Evolutionary conservation across 2,329 filamentous ascomycete genomes (phyloP), one percentile per base, ranked within the genome.

Genomic region (Hymenoscyphus fraxineus): DNA sequence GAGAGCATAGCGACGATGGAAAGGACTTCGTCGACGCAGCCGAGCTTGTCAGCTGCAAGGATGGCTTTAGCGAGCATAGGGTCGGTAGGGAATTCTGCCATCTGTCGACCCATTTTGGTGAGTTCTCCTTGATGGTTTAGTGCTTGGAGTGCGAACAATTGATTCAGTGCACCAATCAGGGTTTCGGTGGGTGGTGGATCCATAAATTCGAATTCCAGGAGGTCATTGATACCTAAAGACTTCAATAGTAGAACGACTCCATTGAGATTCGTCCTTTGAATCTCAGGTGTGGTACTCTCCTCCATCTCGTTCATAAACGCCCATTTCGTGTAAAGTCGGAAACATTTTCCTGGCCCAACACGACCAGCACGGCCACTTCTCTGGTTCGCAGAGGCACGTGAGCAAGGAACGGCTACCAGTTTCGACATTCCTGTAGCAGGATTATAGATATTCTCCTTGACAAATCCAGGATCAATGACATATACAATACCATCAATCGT

Each of bases 401-500:
- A 97, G 75, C 92, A 96, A 0, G 95, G 94, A 0, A 94, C 93
- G 1, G 96, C 92, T 0, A 96, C 90, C 13, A 99, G 80, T 47
- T 91, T 93, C 35, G 94, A 93, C 90, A 98, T 96, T 63, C 93
- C 93, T 0, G 92, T 96, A 0, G 90, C 87, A 0, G 93, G 90
- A 67, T 97, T 96, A 79, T 94, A 98, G 1, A 93, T 85, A 70
- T 97, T 97, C 74, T 98, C 92, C 76, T 99, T 99, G 67, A 95
- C 92, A 69, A 96, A 96, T 0, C 95, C 95, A 0, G 91, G 91
- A 71, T 99, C 95, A 65, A 98, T 96, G 41, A 98, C 95, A 75
- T 96, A 97, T 9, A 94, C 90, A 65, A 98, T 96, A 16, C 93
- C 94, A 75, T 98, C 93, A 64, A 99, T 97, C 0, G 95, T 99